A percentile compares a stretch with the other conserved stretches of the same genome.
Evolutionary conservation across 192 early-diverging fungal species (phyloP).

Genomic region (Dissophora globulifera): DNA sequence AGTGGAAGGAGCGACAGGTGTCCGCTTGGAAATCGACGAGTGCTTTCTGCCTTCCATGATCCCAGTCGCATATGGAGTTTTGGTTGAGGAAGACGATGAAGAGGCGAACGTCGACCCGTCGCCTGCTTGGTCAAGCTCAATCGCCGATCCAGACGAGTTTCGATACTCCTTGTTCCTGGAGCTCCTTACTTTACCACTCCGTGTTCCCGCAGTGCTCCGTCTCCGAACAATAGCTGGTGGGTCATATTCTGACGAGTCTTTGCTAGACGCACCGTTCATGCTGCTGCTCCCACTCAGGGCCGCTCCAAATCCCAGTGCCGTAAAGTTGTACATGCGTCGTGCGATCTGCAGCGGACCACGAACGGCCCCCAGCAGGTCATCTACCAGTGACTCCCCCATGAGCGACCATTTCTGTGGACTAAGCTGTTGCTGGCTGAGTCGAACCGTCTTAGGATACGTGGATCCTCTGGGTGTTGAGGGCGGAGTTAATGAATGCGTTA

Average conservation of each 20-base stretch:
- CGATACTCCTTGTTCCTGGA: conserved; percentile 14
- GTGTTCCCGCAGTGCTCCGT: conserved; percentile 3
- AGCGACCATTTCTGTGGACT: conserved; percentile 33
- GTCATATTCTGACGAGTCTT: not conserved
- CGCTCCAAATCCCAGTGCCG: conserved; percentile 28
- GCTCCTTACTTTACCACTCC: conserved; percentile 1
- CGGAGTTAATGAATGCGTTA: not conserved
- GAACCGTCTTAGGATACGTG: conserved; percentile 11
- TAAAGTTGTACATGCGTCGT: conserved; percentile 28
- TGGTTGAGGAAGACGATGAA: too few relatives aligned
- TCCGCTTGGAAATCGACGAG: not conserved
- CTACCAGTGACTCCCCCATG: conserved; percentile 46
- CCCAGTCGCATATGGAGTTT: too few relatives aligned
- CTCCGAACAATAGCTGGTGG: not conserved
- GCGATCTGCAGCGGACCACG: conserved; percentile 40
- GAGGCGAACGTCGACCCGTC: too few relatives aligned
- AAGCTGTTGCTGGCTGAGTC: not conserved
- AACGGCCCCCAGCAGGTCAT: conserved; percentile 38
- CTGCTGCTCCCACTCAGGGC: not conserved
- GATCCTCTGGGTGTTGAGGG: not conserved
- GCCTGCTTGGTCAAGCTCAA: conserved; percentile 31
- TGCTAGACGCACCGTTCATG: not conserved
- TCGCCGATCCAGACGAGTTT: conserved; percentile 17
- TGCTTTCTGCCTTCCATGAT: too few relatives aligned
- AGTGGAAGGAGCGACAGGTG: not conserved